These are phyloP conservation scores for Allium cepa DNA, from an alignment of 106 monocot species.

Conservation along the genomic window DNA sequence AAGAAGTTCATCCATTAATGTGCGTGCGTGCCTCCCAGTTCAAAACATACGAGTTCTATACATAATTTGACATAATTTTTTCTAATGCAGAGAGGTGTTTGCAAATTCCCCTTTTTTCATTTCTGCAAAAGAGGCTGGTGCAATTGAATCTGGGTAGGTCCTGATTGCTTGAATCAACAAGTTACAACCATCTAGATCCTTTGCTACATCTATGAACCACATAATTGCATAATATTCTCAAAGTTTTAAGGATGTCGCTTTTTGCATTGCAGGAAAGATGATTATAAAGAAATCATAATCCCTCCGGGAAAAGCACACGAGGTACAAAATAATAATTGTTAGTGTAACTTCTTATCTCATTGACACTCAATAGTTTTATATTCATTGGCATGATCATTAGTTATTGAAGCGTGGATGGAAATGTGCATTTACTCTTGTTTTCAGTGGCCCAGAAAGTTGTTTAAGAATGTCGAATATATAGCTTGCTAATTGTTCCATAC, in stretches of 20 bases:
- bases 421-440: no score
- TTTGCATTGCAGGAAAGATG: slow-evolving; percentile 48
- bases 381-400: no score
- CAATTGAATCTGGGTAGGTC: slow-evolving; percentile 61
- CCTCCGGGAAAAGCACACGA: slow-evolving; percentile 80
- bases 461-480: no score
- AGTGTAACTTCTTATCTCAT: background rate
- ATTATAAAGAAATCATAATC: slow-evolving; percentile 76
- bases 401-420: no score
- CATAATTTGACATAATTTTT: slow-evolving; percentile 7
- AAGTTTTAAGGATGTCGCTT: slow-evolving; percentile 2
- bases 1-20: background rate
- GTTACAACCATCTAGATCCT: background rate
- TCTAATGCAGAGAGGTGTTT: slow-evolving; percentile 72
- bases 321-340: slow-evolving; percentile 30
- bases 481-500: no score
- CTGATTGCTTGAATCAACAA: background rate
- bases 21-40: no score
- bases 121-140: slow-evolving; percentile 96
- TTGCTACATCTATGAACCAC: background rate
- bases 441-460: no score
- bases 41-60: background rate
- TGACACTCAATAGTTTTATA: no score
- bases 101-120: slow-evolving; percentile 93
- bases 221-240: background rate